phyloP scores from a whole-genome alignment of 2,329 filamentous ascomycete species.

The Arthrobotrys iridis region DNA sequence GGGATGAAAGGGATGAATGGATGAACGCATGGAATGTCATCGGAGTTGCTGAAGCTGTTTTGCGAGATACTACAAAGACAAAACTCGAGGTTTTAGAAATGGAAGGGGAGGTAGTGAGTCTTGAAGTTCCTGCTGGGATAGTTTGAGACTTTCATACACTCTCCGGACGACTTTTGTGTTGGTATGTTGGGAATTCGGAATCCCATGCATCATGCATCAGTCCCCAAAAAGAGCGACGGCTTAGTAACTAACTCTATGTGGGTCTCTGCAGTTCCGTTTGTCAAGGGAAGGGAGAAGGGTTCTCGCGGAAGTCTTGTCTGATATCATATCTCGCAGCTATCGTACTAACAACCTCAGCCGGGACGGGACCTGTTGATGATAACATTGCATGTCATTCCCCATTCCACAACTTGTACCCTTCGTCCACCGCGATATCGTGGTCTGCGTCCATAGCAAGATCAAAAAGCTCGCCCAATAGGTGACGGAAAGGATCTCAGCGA shows the following conservation, averaged over 20 bases:
- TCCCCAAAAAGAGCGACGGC: not conserved
- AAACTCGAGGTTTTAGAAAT: conserved; percentile 19
- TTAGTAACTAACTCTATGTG: not conserved
- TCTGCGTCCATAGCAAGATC: conserved; percentile 25
- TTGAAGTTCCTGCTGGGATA: not conserved
- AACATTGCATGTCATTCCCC: not conserved
- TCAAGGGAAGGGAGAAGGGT: not conserved
- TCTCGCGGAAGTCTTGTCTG: not conserved
- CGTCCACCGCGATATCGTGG: not conserved
- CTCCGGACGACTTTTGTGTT: conserved; percentile 36
- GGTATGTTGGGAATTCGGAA: conserved; percentile 24
- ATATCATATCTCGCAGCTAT: not conserved
- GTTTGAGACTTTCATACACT: no score
- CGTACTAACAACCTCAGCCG: conserved; percentile 8
- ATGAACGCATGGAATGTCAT: conserved; percentile 23
- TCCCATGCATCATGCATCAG: conserved; percentile 1
- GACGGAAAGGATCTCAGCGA: not conserved
- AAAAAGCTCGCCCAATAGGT: conserved; percentile 17
- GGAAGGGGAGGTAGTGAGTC: conserved; percentile 21
- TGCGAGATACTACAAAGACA: conserved; percentile 20
- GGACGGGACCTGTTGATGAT: not conserved
- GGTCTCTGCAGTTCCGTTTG: not conserved
- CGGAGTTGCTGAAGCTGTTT: conserved; percentile 19
- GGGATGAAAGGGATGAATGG: conserved; percentile 15
- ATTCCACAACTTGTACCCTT: not conserved